phyloP scores from a whole-genome alignment of 1,284 basidiomycete species.

The Melanopsichium pennsylvanicum region DNA sequence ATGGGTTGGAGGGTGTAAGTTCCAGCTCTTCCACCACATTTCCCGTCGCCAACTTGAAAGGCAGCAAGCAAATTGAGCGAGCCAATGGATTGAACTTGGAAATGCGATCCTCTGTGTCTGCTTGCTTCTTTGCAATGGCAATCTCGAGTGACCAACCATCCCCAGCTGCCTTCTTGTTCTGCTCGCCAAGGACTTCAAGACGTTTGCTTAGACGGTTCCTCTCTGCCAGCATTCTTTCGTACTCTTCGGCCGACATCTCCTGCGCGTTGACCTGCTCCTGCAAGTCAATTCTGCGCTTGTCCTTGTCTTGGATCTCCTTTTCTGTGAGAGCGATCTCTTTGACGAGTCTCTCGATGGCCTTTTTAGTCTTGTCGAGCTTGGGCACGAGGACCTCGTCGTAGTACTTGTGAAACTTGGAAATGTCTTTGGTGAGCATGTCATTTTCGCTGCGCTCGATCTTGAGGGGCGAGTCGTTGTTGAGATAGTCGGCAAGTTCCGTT shows the following conservation, averaged over 20 bases:
- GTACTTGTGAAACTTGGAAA: slow-evolving; percentile 61
- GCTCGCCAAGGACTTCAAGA: slow-evolving; percentile 41
- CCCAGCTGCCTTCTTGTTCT: slow-evolving; percentile 50
- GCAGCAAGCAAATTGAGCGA: slow-evolving; percentile 50
- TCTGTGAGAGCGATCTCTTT: slow-evolving; percentile 41
- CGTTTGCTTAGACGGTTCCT: slow-evolving; percentile 54
- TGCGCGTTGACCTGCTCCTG: slow-evolving; percentile 58
- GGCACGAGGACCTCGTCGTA: slow-evolving; percentile 58
- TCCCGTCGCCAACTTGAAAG: slow-evolving; percentile 39
- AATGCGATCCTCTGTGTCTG: slow-evolving; percentile 55
- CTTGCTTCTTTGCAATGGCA: slow-evolving; percentile 55
- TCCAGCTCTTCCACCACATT: slow-evolving; percentile 49
- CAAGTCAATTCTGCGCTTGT: slow-evolving; percentile 42
- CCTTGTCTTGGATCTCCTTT: slow-evolving; percentile 51
- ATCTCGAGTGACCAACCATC: slow-evolving; percentile 57
- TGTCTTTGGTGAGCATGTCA: slow-evolving; percentile 55
- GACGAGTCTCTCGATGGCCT: slow-evolving; percentile 50
- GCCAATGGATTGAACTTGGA: slow-evolving; percentile 51
- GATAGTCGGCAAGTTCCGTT: slow-evolving; percentile 40
- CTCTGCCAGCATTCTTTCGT: slow-evolving; percentile 55
- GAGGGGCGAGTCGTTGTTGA: slow-evolving; percentile 54
- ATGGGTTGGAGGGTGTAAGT: slow-evolving; percentile 37
- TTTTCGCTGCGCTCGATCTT: slow-evolving; percentile 52
- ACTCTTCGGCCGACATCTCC: slow-evolving; percentile 61
- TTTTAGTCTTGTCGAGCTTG: slow-evolving; percentile 59